These are phyloP conservation scores for Agaricus subrufescens DNA, from an alignment of 768 basidiomycete genomes.

Conservation along the genomic window DNA sequence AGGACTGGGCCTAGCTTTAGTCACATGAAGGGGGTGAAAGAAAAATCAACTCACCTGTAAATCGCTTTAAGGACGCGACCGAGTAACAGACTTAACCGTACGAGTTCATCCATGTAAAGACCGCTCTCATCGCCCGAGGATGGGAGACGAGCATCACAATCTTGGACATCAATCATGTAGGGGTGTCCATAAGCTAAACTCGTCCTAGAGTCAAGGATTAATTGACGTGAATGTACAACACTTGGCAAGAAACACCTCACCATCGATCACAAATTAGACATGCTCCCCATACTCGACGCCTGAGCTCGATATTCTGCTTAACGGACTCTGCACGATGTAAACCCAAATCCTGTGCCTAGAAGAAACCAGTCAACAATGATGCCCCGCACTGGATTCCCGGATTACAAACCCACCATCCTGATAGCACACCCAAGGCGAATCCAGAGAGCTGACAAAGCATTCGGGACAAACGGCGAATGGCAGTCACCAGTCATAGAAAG, in stretches of 20 bases:
- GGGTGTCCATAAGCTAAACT: constrained; percentile 91
- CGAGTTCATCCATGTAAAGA: constrained; percentile 86
- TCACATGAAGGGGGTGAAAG: not conserved
- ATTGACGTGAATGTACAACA: constrained; percentile 4
- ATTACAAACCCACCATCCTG: constrained; percentile 67
- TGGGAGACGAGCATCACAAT: constrained; percentile 93
- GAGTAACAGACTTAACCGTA: constrained; percentile 86
- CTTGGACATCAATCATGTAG: constrained; percentile 93
- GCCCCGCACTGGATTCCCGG: not conserved
- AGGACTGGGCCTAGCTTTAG: constrained; percentile 43
- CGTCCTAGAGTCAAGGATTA: constrained; percentile 43
- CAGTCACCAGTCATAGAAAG: constrained; percentile 85
- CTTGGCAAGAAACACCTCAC: constrained; percentile 33
- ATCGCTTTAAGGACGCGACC: constrained; percentile 91
- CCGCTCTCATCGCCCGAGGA: constrained; percentile 79
- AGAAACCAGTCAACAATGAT: constrained; percentile 1
- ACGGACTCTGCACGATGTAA: constrained; percentile 89
- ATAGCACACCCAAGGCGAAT: constrained; percentile 85
- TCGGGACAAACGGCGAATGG: constrained; percentile 86
- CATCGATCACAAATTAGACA: constrained; percentile 95
- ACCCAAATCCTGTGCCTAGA: constrained; percentile 92
- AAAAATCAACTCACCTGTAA: constrained; percentile 58
- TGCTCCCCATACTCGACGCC: constrained; percentile 88
- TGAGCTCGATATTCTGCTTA: constrained; percentile 78
- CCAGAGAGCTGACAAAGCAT: constrained; percentile 82